Evolutionary conservation across 306 rosid species (phyloP), one percentile per base, ranked within the genome.

Genomic region (Potentilla sterilis): DNA sequence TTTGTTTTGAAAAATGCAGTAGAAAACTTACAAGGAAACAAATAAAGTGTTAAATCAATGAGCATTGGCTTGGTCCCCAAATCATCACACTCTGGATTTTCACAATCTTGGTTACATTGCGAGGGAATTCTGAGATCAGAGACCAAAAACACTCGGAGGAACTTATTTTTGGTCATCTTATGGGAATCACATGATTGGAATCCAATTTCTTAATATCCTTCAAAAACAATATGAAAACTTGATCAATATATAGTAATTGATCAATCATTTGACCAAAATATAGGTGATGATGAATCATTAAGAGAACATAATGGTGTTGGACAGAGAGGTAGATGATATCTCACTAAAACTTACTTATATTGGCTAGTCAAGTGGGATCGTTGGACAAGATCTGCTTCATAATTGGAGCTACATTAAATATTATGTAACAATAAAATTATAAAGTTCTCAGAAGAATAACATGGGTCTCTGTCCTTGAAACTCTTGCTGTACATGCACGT

Each of bases 401-500:
- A 41, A n/a, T 66, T 66, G 73, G 37, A 68, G 55, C 28, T 46
- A 21, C 14, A 37, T 72, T 11, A 52, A n/a, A 70, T 35, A 51
- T n/a, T 35, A 51, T n/a, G 75, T 37, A 55, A 3, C 52, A 73
- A 41, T 73, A 41, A 57, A 73, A 40, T 55, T 73, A 57, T 22
- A 42, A 57, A 58, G 54, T 28, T 41, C 67, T 73, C 18, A 42
- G 55, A 73, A 40, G 54, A 28, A 21, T 72, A 69, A 74, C 72
- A 73, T 77, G 87, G 73, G 55, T 80, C n/a, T 61, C 49, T 74
- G 62, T 72, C 78, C 73, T 32, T 38, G 69, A 69, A 44, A 46
- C 69, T 64, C 69, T 64, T 77, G 75, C 70, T 61, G 81, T 38
- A 70, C 78, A 80, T 83, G 82, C 85, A 77, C 67, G 75, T 75